phyloP scores from a whole-genome alignment of 2,329 filamentous ascomycete species.

The Fonsecaea nubica region DNA sequence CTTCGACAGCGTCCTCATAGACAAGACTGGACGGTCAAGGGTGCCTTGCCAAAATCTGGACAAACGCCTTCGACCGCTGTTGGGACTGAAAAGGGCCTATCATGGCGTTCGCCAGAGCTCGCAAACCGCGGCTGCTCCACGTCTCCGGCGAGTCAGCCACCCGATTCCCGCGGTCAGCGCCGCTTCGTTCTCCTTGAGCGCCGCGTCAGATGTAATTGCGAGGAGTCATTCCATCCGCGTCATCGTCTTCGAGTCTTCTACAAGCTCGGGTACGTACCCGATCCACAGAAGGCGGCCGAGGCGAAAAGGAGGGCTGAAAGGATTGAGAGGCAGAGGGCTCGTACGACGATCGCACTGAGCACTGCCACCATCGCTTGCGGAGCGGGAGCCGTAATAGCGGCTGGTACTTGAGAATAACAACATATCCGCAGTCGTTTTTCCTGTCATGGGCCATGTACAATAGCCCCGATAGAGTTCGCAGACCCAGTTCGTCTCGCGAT shows the following conservation, averaged over 20 bases:
- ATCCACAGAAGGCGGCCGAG: slow-evolving; percentile 2
- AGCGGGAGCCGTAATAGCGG: background rate
- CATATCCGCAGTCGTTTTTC: background rate
- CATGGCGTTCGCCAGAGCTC: background rate
- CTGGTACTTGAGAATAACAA: background rate
- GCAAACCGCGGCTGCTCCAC: background rate
- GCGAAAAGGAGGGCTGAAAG: background rate
- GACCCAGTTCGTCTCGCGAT: background rate
- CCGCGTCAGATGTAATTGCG: slow-evolving; percentile 11
- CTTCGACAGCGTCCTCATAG: slow-evolving; percentile 4
- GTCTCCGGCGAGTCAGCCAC: background rate
- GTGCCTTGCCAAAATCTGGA: slow-evolving; percentile 3
- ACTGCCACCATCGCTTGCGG: background rate
- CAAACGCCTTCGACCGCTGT: background rate
- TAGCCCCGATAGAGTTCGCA: background rate
- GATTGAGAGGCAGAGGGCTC: background rate
- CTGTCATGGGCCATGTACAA: background rate
- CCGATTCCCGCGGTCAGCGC: background rate
- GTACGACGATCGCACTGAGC: background rate
- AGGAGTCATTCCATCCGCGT: slow-evolving; percentile 11
- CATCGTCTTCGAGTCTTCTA: slow-evolving; percentile 3
- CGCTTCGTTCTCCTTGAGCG: slow-evolving; percentile 11
- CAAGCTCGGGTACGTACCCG: slow-evolving; percentile 8
- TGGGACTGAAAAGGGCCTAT: background rate
- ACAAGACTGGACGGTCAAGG: slow-evolving; percentile 1